A percentile compares a stretch with the other conserved stretches of the same genome.
Evolutionary conservation across 495 filamentous ascomycete species (phyloP).

Genomic region (Copromyces sp.): DNA sequence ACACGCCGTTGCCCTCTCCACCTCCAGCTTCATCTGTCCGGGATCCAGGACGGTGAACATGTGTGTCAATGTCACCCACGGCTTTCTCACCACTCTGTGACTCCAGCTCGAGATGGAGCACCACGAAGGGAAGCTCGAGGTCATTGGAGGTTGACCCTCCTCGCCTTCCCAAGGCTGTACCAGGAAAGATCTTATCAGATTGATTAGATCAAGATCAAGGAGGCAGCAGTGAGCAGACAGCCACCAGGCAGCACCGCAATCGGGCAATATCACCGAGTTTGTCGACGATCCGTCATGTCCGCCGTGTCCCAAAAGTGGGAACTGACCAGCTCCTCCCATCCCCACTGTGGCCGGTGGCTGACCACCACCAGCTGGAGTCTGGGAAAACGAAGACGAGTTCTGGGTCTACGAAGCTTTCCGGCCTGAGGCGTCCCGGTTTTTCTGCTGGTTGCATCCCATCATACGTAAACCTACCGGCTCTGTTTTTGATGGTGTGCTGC

Average conservation of each 20-base stretch:
- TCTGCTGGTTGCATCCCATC: not conserved
- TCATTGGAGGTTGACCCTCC: not conserved
- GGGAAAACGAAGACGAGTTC: not conserved
- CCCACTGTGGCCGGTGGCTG: not conserved
- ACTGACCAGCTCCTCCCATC: not conserved
- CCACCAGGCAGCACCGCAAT: not conserved
- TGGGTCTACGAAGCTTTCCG: not conserved
- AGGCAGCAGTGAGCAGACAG: not conserved
- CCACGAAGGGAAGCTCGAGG: not conserved
- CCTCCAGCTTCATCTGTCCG: not conserved
- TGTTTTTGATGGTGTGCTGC: not conserved
- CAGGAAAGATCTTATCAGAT: not conserved
- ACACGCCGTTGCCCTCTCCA: not conserved
- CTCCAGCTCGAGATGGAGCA: not conserved
- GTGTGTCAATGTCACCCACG: not conserved
- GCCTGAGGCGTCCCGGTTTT: not conserved
- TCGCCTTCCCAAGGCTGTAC: not conserved
- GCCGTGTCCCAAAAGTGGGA: not conserved
- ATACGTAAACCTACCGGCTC: not conserved
- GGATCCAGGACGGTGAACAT: not conserved
- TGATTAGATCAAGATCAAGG: not conserved
- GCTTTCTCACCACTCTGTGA: not conserved
- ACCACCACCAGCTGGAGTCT: not conserved
- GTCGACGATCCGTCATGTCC: not conserved
- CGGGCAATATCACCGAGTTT: not conserved